Evolutionary conservation across 441 rosid species (phyloP), one percentile per base, ranked within the genome.

Genomic region (Isatis lusitanica): DNA sequence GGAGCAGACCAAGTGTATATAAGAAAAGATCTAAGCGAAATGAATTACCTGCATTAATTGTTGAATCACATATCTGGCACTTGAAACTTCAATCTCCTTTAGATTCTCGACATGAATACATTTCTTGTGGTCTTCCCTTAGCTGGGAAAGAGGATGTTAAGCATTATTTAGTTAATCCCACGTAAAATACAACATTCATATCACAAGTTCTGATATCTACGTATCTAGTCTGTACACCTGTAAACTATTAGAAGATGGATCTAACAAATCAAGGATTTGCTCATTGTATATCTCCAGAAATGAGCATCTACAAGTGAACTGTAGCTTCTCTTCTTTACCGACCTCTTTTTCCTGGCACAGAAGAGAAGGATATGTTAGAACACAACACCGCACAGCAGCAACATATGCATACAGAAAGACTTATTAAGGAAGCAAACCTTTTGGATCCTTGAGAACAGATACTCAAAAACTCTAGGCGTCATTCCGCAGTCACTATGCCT

Each of bases 231-330:
- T 33, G 36, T 21, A 21, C 71, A 93, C 99, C 97, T 90, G 99
- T 21, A 21, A 21, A 21, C 2, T 21, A 21, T 21, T 21, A 21
- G 24, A 21, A 21, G 24, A 21, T 2, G 24, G 24, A 21, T 21
- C 24, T 21, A 21, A 74, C 69, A 94, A 21, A 81, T 96, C 98
- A 75, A 93, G 90, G 78, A 96, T 96, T 72, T 93, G 98, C 77
- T 96, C 99, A 26, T 96, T 96, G 81, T 96, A 96, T 62, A 96
- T 96, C 81, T 96, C 98, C 83, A 93, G 71, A 85, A 96, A 96
- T 5, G 99, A 96, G 85, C 99, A 96, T 81, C 83, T 90, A 71
- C 99, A 93, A 15, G 86, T 83, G 73, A 85, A 91, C 38, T 85
- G 89, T 59, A 91, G 60, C 71, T 90, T 93, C 64, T 90, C 98